Evolutionary conservation across 2,329 filamentous ascomycete genomes (phyloP).

Genomic region (Talaromyces atroroseus): DNA sequence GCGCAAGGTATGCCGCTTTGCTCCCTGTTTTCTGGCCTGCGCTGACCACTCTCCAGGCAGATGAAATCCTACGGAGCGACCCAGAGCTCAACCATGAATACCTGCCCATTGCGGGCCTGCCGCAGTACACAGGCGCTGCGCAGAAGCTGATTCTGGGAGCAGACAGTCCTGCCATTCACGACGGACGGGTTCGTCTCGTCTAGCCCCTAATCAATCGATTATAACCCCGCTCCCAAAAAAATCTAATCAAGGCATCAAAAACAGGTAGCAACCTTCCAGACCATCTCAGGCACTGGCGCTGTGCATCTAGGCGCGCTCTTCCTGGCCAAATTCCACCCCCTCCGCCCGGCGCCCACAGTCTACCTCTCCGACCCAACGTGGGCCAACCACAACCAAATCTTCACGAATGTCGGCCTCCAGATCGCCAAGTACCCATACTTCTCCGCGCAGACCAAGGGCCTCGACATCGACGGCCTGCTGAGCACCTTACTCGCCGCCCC

Average conservation of each 20-base stretch:
- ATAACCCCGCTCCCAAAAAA: too few species aligned
- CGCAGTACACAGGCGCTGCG: constrained; percentile 79
- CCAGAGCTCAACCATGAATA: constrained; percentile 96
- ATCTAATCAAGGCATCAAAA: constrained; percentile 1
- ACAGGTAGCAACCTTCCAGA: constrained; percentile 71
- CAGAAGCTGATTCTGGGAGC: constrained; percentile 81
- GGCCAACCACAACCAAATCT: constrained; percentile 99
- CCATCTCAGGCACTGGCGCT: constrained; percentile 94
- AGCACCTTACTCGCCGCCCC: constrained; percentile 64
- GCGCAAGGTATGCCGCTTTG: constrained; percentile 63
- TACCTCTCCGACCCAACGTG: constrained; percentile 95
- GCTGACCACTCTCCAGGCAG: constrained; percentile 58
- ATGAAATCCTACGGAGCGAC: constrained; percentile 81
- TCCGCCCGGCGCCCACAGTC: constrained; percentile 58
- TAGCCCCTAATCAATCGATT: not conserved
- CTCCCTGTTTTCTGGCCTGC: not conserved
- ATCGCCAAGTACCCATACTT: constrained; percentile 92
- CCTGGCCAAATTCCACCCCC: constrained; percentile 80
- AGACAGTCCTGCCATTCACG: constrained; percentile 72
- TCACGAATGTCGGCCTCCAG: constrained; percentile 76
- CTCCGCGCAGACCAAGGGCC: constrained; percentile 76
- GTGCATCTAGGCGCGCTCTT: constrained; percentile 91
- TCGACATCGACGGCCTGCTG: constrained; percentile 90
- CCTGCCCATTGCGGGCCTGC: constrained; percentile 85
- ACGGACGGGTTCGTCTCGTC: constrained; percentile 61